Conservation (phyloP, 768 basidiomycete genomes). For the Peribolospora baueri region DNA sequence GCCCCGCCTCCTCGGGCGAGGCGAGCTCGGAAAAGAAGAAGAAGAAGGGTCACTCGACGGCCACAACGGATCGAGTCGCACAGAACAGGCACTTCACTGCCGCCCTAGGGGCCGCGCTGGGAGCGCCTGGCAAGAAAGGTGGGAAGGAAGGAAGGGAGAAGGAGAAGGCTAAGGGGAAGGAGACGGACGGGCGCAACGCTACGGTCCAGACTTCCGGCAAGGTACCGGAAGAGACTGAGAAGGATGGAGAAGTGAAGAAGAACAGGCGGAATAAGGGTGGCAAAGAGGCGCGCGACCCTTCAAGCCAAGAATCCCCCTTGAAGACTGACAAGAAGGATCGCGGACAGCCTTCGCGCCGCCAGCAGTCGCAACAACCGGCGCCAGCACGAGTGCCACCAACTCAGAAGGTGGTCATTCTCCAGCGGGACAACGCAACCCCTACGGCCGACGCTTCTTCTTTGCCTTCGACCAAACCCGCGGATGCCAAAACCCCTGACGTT, state of each 20-base stretch:
- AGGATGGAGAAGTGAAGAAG: background rate
- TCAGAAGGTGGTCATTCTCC: no score
- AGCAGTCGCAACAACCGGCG: no score
- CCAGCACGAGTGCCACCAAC: no score
- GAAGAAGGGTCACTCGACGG: background rate
- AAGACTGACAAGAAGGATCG: no score
- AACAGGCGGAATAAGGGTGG: background rate
- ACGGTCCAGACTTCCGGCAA: no score
- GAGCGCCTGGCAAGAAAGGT: background rate
- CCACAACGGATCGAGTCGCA: background rate
- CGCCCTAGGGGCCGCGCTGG: background rate
- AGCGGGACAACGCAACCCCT: no score
- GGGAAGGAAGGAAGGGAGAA: background rate
- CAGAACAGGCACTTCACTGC: background rate
- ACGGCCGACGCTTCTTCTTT: no score
- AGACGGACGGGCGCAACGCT: background rate
- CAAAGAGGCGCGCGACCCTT: background rate
- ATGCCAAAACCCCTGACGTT: no score
- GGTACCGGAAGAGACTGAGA: no score
- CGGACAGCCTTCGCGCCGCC: no score
- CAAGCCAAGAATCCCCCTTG: background rate
- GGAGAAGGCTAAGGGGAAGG: constrained; percentile 4
- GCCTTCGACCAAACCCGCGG: no score
- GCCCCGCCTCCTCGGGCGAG: no score
- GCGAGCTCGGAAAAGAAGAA: background rate